These are phyloP conservation scores for Rhizophlyctis rosea DNA, from an alignment of 192 early-diverging fungal species.

Conservation along the genomic window DNA sequence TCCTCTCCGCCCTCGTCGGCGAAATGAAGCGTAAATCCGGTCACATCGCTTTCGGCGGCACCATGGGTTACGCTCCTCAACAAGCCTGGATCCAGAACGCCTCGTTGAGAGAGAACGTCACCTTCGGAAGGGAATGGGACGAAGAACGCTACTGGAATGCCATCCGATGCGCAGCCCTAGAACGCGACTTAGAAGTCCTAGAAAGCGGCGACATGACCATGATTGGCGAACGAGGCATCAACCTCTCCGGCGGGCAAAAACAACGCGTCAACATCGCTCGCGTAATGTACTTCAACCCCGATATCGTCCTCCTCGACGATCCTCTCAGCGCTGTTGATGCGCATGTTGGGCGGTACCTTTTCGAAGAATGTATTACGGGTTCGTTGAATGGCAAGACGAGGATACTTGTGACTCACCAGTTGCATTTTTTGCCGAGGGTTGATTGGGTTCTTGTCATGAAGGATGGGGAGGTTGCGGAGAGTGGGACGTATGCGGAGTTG, in stretches of 20 bases:
- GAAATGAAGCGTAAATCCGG: conserved; percentile 69
- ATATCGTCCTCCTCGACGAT: conserved; percentile 82
- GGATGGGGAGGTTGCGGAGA: conserved; percentile 66
- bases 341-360: conserved; percentile 63
- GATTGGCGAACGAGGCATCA: conserved; percentile 56
- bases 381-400: conserved; percentile 71
- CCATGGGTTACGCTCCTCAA: conserved; percentile 77
- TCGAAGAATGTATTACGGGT: conserved; percentile 69
- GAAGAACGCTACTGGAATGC: conserved; percentile 59
- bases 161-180: conserved; percentile 67
- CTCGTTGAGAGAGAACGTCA: conserved; percentile 62
- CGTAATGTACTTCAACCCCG: conserved; percentile 68
- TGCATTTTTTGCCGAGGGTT: conserved; percentile 71
- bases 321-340: conserved; percentile 84
- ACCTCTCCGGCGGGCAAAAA: conserved; percentile 78
- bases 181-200: conserved; percentile 64
- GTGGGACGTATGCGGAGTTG: conserved; percentile 61
- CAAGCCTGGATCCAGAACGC: conserved; percentile 85
- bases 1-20: conserved; percentile 80
- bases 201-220: conserved; percentile 62
- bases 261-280: conserved; percentile 81
- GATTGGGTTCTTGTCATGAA: conserved; percentile 71
- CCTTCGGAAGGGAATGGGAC: conserved; percentile 66
- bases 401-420: conserved; percentile 79
- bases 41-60: conserved; percentile 56